A percentile compares a stretch with the other conserved stretches of the same genome.
Evolutionary conservation across 1,284 basidiomycete genomes (phyloP).

Genomic region (Schizophyllum amplum): DNA sequence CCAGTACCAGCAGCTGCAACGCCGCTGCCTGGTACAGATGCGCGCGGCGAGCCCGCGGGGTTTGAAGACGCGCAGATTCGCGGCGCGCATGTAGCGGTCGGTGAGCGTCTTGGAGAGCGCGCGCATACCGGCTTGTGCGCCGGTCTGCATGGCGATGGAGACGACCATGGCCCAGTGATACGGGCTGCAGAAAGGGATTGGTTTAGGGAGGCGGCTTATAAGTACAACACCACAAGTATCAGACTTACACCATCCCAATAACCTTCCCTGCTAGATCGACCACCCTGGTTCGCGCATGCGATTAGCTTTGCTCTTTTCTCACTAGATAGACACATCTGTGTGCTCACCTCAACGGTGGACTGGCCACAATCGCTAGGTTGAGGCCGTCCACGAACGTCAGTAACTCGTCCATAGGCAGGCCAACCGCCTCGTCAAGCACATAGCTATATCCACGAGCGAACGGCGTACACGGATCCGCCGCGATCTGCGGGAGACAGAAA

Average conservation of each 20-base stretch:
- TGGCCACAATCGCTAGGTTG: constrained; percentile 17
- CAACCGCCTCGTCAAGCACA: constrained; percentile 7
- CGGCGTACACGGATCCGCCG: constrained; percentile 12
- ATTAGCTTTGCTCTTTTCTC: neutral
- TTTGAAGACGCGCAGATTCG: constrained; percentile 18
- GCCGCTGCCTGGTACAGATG: constrained; percentile 20
- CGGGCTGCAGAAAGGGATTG: constrained; percentile 8
- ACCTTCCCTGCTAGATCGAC: constrained; percentile 11
- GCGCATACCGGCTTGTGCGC: constrained; percentile 18
- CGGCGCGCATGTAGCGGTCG: constrained; percentile 21
- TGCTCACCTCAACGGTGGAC: constrained; percentile 14
- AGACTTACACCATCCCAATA: constrained; percentile 17
- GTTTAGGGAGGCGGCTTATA: neutral
- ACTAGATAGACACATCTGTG: neutral
- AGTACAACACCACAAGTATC: too few relatives aligned
- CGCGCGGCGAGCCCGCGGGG: constrained; percentile 19
- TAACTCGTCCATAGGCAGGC: constrained; percentile 14
- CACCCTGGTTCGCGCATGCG: constrained; percentile 1
- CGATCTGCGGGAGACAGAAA: constrained; percentile 17
- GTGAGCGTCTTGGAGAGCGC: constrained; percentile 22
- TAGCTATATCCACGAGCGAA: constrained; percentile 16
- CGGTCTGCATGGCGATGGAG: constrained; percentile 14
- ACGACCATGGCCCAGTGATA: constrained; percentile 19
- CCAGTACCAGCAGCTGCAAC: constrained; percentile 13
- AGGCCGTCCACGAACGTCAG: constrained; percentile 17